Conservation (phyloP, 352 stramenopile genomes). For the Plasmopara viticola region DNA sequence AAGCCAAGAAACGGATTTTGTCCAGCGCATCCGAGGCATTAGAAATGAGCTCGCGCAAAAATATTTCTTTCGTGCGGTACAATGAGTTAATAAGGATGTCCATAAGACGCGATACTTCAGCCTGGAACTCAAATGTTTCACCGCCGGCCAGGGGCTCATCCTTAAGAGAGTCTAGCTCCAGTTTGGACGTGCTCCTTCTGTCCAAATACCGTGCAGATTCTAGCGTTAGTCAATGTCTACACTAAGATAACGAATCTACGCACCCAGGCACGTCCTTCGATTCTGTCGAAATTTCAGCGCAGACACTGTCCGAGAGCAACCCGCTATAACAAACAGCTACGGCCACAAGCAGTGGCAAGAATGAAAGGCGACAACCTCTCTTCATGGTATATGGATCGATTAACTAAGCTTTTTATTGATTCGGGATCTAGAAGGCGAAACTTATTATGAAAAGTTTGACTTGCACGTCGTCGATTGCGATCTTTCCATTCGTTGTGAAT, state of each 20-base stretch:
- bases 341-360: constrained; percentile 35
- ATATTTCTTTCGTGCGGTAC: constrained; percentile 98
- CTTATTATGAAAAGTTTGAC: constrained; percentile 11
- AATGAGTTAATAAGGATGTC: constrained; percentile 99
- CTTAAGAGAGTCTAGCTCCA: constrained; percentile 44
- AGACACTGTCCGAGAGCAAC: constrained; percentile 13
- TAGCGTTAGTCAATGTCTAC: constrained; percentile 3
- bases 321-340: constrained; percentile 32
- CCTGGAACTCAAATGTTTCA: constrained; percentile 91
- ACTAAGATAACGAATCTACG: constrained; percentile 2
- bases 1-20: constrained; percentile 97
- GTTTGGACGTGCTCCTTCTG: constrained; percentile 28
- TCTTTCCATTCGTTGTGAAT: constrained; percentile 18
- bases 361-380: constrained; percentile 11
- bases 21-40: constrained; percentile 98
- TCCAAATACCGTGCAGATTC: constrained; percentile 1
- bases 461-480: constrained; percentile 9
- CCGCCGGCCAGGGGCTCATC: constrained; percentile 34
- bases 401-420: too few species aligned
- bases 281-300: constrained; percentile 33
- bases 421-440: constrained; percentile 11
- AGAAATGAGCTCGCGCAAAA: constrained; percentile 98
- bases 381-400: constrained; percentile 5
- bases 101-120: constrained; percentile 97
- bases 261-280: constrained; percentile 38